These are phyloP conservation scores for Danielia oregonensis DNA, from an alignment of 805 yeast genomes.

Conservation along the genomic window DNA sequence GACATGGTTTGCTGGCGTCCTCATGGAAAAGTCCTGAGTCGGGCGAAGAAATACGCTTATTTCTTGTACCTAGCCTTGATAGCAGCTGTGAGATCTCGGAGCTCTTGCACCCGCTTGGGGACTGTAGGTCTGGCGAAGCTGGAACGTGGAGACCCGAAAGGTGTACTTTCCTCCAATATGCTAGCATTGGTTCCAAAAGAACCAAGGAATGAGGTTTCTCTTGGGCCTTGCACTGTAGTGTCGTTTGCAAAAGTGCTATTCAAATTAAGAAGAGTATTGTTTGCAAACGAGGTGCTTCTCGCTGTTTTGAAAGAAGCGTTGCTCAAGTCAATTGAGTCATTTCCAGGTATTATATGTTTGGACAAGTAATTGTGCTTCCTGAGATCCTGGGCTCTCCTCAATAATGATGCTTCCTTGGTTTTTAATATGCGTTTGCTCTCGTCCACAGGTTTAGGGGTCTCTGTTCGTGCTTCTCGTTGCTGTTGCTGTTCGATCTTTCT, in stretches of 20 bases:
- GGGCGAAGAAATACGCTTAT: constrained; percentile 1
- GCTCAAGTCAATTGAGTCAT: constrained; percentile 10
- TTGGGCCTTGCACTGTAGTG: constrained; percentile 2
- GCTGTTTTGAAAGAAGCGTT: constrained; percentile 9
- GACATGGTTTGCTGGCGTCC: too few species aligned
- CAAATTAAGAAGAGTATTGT: constrained; percentile 11
- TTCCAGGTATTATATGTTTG: constrained; percentile 21
- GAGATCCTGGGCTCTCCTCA: constrained; percentile 26
- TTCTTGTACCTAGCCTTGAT: constrained; percentile 23
- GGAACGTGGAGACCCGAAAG: constrained; percentile 25
- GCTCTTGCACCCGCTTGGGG: constrained; percentile 22
- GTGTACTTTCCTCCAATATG: constrained; percentile 37
- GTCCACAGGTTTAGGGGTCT: constrained; percentile 2
- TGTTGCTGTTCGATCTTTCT: constrained; percentile 1
- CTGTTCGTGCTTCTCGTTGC: background rate
- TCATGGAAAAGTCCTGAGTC: too few species aligned
- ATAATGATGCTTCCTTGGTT: constrained; percentile 20
- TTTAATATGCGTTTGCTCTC: constrained; percentile 18
- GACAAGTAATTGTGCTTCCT: constrained; percentile 31
- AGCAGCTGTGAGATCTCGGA: constrained; percentile 24
- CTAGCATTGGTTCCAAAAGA: constrained; percentile 33
- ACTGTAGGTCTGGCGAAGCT: constrained; percentile 5
- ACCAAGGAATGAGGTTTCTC: constrained; percentile 26
- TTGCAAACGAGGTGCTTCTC: constrained; percentile 12
- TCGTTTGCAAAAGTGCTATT: constrained; percentile 15